Evolutionary conservation across 768 basidiomycete genomes (phyloP).

Genomic region (Saitozyma sp.): DNA sequence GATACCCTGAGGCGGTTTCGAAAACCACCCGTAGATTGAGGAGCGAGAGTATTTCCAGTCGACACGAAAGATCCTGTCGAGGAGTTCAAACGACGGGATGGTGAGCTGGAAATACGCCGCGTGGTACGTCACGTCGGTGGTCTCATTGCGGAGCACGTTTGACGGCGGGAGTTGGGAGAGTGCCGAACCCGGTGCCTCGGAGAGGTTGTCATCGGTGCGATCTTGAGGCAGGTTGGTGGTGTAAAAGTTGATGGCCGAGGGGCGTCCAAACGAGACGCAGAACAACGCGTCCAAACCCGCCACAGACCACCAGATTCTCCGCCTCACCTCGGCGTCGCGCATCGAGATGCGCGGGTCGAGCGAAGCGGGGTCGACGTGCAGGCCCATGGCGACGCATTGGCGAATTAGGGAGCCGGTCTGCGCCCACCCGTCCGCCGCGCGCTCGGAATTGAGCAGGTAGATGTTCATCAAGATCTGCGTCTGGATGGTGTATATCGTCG

Average conservation of each 20-base stretch:
- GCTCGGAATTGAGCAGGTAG: conserved; percentile 45
- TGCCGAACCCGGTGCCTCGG: conserved; percentile 37
- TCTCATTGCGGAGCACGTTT: conserved; percentile 36
- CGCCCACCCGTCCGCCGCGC: conserved; percentile 49
- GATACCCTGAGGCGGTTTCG: background rate
- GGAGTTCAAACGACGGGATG: conserved; percentile 47
- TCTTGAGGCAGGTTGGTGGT: conserved; percentile 49
- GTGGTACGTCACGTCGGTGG: conserved; percentile 48
- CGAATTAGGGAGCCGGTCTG: conserved; percentile 41
- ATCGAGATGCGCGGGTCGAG: conserved; percentile 43
- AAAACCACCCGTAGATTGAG: conserved; percentile 45
- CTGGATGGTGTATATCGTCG: conserved; percentile 45
- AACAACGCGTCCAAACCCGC: conserved; percentile 49
- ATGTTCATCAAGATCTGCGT: conserved; percentile 44
- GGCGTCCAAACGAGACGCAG: conserved; percentile 48
- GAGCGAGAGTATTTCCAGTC: conserved; percentile 43
- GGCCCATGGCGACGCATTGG: conserved; percentile 48
- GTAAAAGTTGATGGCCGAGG: conserved; percentile 47
- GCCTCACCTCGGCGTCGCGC: conserved; percentile 44
- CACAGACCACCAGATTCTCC: conserved; percentile 51
- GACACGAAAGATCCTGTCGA: conserved; percentile 47
- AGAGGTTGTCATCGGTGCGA: conserved; percentile 42
- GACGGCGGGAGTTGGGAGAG: conserved; percentile 28
- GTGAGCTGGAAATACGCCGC: conserved; percentile 49
- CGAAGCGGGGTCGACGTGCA: conserved; percentile 48